Conservation (phyloP, 106 monocot species). For the Dendrobium catenatum region DNA sequence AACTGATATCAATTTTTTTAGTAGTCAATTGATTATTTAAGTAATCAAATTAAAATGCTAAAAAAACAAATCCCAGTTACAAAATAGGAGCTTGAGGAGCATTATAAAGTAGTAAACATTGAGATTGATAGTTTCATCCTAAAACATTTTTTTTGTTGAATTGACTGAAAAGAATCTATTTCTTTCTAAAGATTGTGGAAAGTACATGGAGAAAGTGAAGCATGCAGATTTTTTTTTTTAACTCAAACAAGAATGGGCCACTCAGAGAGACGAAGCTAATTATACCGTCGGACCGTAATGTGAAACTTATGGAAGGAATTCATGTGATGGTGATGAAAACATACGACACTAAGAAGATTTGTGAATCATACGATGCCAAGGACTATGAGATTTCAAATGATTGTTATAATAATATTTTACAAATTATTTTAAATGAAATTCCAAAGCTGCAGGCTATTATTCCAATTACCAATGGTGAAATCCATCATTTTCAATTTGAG, state of each 20-base stretch:
- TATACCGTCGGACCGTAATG: constrained; percentile 6
- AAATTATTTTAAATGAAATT: constrained; percentile 9
- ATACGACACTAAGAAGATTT: constrained; percentile 1
- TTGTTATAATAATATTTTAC: background rate
- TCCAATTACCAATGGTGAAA: constrained; percentile 14
- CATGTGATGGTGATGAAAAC: background rate
- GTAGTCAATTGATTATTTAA: constrained; percentile 11
- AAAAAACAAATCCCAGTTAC: constrained; percentile 8
- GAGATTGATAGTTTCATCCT: constrained; percentile 12
- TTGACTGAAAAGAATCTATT: constrained; percentile 8
- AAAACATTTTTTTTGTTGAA: constrained; percentile 8
- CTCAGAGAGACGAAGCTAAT: background rate
- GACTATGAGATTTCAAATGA: background rate
- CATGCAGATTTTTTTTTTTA: background rate
- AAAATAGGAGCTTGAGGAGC: constrained; percentile 8
- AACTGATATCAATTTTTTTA: constrained; percentile 4
- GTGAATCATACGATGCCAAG: background rate
- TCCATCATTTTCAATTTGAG: constrained; percentile 30
- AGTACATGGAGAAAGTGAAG: background rate
- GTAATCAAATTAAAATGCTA: constrained; percentile 18
- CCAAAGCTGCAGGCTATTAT: background rate
- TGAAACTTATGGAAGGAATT: background rate
- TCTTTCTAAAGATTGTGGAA: constrained; percentile 8
- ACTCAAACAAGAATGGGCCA: constrained; percentile 1
- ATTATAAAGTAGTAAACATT: constrained; percentile 1